Base-by-base conservation (phyloP, 768 basidiomycete species). In the Tylopilus balloui region DNA sequence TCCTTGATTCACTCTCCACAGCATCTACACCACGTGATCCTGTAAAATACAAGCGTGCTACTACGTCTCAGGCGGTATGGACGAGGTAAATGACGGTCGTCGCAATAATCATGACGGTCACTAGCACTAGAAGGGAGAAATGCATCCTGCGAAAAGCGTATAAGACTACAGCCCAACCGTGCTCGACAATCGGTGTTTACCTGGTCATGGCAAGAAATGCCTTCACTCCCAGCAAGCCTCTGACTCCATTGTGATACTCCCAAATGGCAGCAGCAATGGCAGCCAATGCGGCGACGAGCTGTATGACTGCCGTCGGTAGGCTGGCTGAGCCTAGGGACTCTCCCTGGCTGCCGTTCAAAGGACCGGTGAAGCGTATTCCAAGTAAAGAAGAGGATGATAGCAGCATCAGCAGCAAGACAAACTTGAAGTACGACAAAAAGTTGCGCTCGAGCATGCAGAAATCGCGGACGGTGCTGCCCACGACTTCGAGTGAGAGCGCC, bases 401-500 rank as follows among this genome's bases (percentile, higher is more conserved):
- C 1, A 88, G 69, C 8, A 78, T 76, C 24, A 89, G 71, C 20
- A 89, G 67, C 10, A 86, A 69, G 6, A 79, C 82, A 23, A 88
- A 74, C 57, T 80, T 85, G 47, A 85, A 51, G 60, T 89, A 82
- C 0, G 85, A 76, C 27, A 89, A 71, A 42, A 86, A 69, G 56
- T 89, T 88, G 44, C 87, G 75, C 64, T 88, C 87, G 13, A 89
- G 74, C 85, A 88, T 86, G 65, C 79, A 83, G 52, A 79, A 86
- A 62, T 89, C 87, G 59, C 86, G 74, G n/a, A 84, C 83, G 6
- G 72, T 71, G 55, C 86, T 83, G 37, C 80, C 81, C 21, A 65
- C 65, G 54, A 80, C 78, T 45, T 73, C 68, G 11, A 78, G 42
- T 55, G 50, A 71, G 34, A 60, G 50, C 3, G 50, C 12, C 50